These are phyloP conservation scores for Epicoccum nigrum DNA, from an alignment of 2,329 filamentous ascomycete genomes.

Conservation along the genomic window DNA sequence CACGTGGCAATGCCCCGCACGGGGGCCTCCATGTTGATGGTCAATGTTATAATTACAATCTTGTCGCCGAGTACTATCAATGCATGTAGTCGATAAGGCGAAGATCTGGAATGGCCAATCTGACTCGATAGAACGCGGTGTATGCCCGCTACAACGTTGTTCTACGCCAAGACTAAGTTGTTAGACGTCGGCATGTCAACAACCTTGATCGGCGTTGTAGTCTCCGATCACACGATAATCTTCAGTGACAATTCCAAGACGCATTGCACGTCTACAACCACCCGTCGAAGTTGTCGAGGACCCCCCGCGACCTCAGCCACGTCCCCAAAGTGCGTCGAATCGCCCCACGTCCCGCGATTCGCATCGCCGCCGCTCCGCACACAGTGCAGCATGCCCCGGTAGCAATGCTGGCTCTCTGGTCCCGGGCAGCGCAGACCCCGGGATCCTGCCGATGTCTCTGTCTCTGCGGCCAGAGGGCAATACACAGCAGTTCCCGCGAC, in stretches of 20 bases:
- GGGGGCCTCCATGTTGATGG: not conserved
- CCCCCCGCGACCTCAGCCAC: not conserved
- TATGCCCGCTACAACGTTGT: not conserved
- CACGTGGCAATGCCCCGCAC: too few species aligned
- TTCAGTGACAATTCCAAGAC: not conserved
- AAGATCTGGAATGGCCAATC: too few species aligned
- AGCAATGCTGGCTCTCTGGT: conserved; percentile 72
- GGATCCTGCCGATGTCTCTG: conserved; percentile 67
- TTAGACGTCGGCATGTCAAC: too few species aligned
- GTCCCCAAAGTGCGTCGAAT: conserved; percentile 23
- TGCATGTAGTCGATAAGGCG: too few species aligned
- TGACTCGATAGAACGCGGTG: not conserved
- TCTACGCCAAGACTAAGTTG: conserved; percentile 8
- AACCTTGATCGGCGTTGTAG: conserved; percentile 13
- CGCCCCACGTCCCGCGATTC: conserved; percentile 21
- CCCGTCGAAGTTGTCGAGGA: not conserved
- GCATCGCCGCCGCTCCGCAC: conserved; percentile 26
- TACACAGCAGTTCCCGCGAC: conserved; percentile 58
- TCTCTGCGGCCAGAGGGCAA: conserved; percentile 62
- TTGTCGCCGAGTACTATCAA: too few species aligned
- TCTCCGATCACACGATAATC: conserved; percentile 16
- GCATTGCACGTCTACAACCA: not conserved
- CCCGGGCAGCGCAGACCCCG: conserved; percentile 67
- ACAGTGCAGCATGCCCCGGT: conserved; percentile 42
- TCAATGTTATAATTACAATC: not conserved